These are phyloP conservation scores for Gleditsia sinensis DNA, from an alignment of 306 rosid genomes.

Conservation along the genomic window DNA sequence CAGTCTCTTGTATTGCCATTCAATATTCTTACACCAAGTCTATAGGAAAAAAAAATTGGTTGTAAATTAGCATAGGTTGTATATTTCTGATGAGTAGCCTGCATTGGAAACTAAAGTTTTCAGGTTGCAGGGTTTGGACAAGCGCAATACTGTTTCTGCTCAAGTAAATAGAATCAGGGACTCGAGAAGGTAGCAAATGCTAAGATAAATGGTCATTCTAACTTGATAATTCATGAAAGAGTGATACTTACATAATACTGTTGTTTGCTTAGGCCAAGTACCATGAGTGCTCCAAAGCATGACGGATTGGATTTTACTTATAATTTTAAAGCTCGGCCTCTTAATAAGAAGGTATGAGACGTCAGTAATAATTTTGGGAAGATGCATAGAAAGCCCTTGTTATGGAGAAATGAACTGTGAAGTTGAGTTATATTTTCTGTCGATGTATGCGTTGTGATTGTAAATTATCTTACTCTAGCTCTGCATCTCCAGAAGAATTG, in stretches of 20 bases:
- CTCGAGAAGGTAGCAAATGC: constrained; percentile 59
- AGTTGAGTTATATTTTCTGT: constrained; percentile 17
- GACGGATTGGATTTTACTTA: constrained; percentile 49
- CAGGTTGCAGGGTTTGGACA: constrained; percentile 58
- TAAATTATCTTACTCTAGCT: constrained; percentile 1
- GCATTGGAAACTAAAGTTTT: constrained; percentile 35
- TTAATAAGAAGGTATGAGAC: constrained; percentile 74
- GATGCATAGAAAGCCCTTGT: constrained; percentile 3
- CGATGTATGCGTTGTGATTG: neutral
- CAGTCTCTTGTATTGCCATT: constrained; percentile 8
- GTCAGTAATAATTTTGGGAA: neutral
- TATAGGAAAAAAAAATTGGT: neutral
- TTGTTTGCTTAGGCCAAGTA: constrained; percentile 60
- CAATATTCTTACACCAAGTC: constrained; percentile 4
- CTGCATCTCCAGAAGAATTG: neutral
- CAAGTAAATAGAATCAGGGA: constrained; percentile 52
- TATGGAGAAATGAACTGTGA: neutral
- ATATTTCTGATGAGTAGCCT: constrained; percentile 8
- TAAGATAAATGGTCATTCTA: constrained; percentile 23
- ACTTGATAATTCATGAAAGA: constrained; percentile 23
- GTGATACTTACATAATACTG: constrained; percentile 34
- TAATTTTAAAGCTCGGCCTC: constrained; percentile 76
- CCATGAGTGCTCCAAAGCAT: constrained; percentile 47
- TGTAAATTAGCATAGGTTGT: constrained; percentile 19
- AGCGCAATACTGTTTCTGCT: constrained; percentile 37